Percentiles rank a stretch among this genome's conserved stretches.
These are phyloP conservation scores for Xylaria arbuscula DNA, from an alignment of 2,329 filamentous ascomycete species.

Conservation along the genomic window DNA sequence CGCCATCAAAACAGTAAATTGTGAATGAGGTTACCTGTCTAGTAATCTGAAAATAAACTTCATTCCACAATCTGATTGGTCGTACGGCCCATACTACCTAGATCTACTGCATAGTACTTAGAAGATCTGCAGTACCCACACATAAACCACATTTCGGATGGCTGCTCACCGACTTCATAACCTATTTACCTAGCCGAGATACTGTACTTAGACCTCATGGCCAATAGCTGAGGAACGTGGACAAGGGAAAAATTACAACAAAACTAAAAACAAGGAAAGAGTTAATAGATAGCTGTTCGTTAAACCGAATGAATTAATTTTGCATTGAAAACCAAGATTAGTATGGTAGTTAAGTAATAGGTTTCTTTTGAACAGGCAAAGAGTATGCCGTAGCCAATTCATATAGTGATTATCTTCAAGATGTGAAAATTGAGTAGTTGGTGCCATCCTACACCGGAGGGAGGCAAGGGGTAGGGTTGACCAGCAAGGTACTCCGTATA, in stretches of 20 bases:
- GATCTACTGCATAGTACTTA: conserved; percentile 32
- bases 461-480: background rate
- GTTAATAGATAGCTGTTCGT: background rate
- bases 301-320: background rate
- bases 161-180: conserved; percentile 26
- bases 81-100: background rate
- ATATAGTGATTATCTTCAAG: background rate
- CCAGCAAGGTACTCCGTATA: background rate
- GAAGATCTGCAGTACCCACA: conserved; percentile 14
- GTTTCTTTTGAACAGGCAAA: too few species aligned
- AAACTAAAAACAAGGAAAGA: background rate
- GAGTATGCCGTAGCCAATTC: too few species aligned
- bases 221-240: background rate
- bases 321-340: background rate
- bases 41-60: background rate
- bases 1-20: background rate
- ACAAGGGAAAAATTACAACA: background rate
- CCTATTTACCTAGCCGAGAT: background rate
- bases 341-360: too few species aligned
- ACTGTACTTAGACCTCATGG: background rate
- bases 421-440: background rate
- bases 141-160: conserved; percentile 4
- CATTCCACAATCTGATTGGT: conserved; percentile 7
- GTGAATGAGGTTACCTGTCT: background rate
- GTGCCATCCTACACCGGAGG: background rate